Conservation (phyloP, 2,329 filamentous ascomycete genomes). For the Alternaria tenuissima region DNA sequence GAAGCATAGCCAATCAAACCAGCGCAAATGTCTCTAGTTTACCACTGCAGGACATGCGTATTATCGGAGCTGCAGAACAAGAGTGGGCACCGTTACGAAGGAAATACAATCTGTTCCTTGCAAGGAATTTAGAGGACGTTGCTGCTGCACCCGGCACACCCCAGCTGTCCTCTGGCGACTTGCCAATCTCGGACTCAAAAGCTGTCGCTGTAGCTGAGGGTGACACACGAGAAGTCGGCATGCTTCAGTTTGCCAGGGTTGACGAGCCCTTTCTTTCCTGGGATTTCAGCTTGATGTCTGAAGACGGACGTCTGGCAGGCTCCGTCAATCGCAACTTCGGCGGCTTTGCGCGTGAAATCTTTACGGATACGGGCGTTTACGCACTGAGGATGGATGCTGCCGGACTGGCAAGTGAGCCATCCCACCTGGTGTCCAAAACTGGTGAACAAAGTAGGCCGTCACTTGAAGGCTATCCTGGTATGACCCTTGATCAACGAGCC, state of each 20-base stretch:
- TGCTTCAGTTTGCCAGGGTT: slow-evolving; percentile 68
- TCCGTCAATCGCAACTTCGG: slow-evolving; percentile 70
- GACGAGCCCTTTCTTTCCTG: slow-evolving; percentile 70
- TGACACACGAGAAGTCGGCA: slow-evolving; percentile 53
- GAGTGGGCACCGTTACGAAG: slow-evolving; percentile 69
- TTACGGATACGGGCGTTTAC: slow-evolving; percentile 72
- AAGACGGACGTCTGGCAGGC: slow-evolving; percentile 62
- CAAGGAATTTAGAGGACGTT: slow-evolving; percentile 55
- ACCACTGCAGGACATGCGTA: slow-evolving; percentile 65
- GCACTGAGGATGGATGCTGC: slow-evolving; percentile 71
- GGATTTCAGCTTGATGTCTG: slow-evolving; percentile 67
- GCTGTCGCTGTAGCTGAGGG: slow-evolving; percentile 54
- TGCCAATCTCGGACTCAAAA: slow-evolving; percentile 60
- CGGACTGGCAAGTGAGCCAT: slow-evolving; percentile 49
- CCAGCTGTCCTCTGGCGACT: slow-evolving; percentile 54
- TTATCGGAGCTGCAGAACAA: slow-evolving; percentile 70
- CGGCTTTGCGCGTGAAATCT: slow-evolving; percentile 69
- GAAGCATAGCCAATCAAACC: slow-evolving; percentile 54
- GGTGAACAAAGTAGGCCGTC: slow-evolving; percentile 32
- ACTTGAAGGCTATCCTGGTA: slow-evolving; percentile 53
- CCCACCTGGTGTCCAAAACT: slow-evolving; percentile 52
- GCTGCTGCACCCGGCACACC: slow-evolving; percentile 48
- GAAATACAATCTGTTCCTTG: slow-evolving; percentile 72
- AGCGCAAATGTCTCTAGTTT: slow-evolving; percentile 63
- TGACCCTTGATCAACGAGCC: slow-evolving; percentile 72